Evolutionary conservation across 2,329 filamentous ascomycete genomes (phyloP).

Genomic region (Aureobasidium leucospermi): DNA sequence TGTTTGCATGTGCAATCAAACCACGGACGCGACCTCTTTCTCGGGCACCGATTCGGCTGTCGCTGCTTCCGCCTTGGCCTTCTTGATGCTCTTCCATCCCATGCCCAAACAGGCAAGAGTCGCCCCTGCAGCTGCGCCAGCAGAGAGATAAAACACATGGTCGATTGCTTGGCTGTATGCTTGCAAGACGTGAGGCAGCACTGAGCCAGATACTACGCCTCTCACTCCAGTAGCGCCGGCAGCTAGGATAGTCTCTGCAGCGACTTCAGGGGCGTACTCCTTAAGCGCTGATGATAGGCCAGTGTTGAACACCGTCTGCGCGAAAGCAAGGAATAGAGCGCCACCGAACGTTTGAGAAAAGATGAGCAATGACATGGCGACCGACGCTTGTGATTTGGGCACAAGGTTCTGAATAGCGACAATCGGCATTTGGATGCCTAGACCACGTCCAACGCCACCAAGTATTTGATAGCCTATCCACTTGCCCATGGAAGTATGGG

Average conservation of each 20-base stretch:
- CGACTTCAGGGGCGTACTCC: slow-evolving; percentile 29
- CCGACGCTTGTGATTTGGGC: slow-evolving; percentile 22
- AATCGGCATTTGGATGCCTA: slow-evolving; percentile 44
- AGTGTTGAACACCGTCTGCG: slow-evolving; percentile 25
- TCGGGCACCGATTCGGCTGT: not conserved
- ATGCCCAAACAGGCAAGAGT: not conserved
- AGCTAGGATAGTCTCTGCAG: slow-evolving; percentile 35
- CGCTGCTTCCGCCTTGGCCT: not conserved
- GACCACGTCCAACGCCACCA: slow-evolving; percentile 41
- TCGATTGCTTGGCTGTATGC: slow-evolving; percentile 59
- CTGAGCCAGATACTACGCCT: slow-evolving; percentile 42
- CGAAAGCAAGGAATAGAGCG: slow-evolving; percentile 25
- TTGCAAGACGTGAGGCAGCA: slow-evolving; percentile 46
- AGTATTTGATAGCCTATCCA: slow-evolving; percentile 52
- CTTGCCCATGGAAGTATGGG: slow-evolving; percentile 32
- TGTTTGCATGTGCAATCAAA: not conserved
- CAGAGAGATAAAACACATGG: not conserved
- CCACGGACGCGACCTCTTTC: not conserved
- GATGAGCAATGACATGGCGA: slow-evolving; percentile 25
- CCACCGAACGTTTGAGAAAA: slow-evolving; percentile 27
- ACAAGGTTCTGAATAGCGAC: slow-evolving; percentile 36
- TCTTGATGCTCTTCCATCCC: slow-evolving; percentile 6
- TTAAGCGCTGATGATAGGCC: not conserved
- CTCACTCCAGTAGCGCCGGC: slow-evolving; percentile 56
- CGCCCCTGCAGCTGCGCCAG: not conserved